phyloP scores from a whole-genome alignment of 1,139 yeast genomes.

The Yamadazyma oceani region DNA sequence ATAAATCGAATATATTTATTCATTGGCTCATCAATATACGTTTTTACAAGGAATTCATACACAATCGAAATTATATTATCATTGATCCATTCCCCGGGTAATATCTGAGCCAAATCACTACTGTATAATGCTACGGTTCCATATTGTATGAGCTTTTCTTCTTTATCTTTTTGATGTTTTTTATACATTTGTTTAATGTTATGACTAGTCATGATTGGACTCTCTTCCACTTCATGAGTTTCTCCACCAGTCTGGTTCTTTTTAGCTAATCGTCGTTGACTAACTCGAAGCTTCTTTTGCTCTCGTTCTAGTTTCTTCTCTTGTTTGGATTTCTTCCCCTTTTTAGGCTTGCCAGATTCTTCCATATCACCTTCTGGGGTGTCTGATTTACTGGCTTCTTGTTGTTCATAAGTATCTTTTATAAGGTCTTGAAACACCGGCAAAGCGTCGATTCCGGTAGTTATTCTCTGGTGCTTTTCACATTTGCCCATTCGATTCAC shows the following conservation, averaged over 20 bases:
- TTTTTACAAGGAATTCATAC: constrained; percentile 50
- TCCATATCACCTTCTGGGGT: neutral
- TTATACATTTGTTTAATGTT: constrained; percentile 24
- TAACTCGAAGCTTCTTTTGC: constrained; percentile 29
- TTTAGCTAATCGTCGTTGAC: constrained; percentile 11
- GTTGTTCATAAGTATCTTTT: constrained; percentile 4
- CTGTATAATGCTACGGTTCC: constrained; percentile 41
- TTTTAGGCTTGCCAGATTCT: neutral
- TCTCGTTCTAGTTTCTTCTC: constrained; percentile 32
- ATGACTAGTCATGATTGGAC: constrained; percentile 24
- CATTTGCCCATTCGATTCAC: constrained; percentile 10
- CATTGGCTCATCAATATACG: constrained; percentile 16
- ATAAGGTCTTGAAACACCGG: constrained; percentile 23
- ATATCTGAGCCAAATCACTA: constrained; percentile 35
- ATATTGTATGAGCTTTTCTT: constrained; percentile 28
- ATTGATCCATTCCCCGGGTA: constrained; percentile 69
- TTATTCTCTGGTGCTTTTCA: constrained; percentile 8
- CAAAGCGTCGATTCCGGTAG: constrained; percentile 35
- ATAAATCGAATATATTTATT: constrained; percentile 30
- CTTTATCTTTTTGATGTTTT: constrained; percentile 14
- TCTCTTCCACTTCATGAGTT: constrained; percentile 9
- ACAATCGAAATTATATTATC: constrained; percentile 68
- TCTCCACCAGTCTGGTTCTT: neutral
- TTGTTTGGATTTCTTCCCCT: constrained; percentile 22
- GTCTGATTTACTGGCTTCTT: constrained; percentile 4